Evolutionary conservation across 2,329 filamentous ascomycete genomes (phyloP).

Genomic region (Talaromyces sp.): DNA sequence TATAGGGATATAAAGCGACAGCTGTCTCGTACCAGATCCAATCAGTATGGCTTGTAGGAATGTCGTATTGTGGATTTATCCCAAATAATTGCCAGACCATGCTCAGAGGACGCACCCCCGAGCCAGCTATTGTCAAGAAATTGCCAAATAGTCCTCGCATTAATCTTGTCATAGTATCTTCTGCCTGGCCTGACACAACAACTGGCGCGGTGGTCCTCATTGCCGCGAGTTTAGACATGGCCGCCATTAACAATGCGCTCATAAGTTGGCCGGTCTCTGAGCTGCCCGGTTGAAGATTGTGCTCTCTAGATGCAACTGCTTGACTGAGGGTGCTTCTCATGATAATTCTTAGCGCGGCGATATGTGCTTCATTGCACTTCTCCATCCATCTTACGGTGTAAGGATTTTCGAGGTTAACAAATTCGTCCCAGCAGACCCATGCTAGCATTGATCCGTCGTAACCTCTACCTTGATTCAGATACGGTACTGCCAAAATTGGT

Average conservation of each 20-base stretch:
- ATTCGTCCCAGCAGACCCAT: conserved; percentile 31
- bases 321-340: conserved; percentile 15
- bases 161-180: conserved; percentile 26
- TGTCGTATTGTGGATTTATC: conserved; percentile 12
- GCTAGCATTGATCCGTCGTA: conserved; percentile 26
- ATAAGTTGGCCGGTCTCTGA: conserved; percentile 11
- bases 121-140: conserved; percentile 27
- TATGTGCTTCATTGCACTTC: conserved; percentile 18
- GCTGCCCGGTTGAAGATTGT: conserved; percentile 4
- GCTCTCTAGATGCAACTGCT: conserved; percentile 14
- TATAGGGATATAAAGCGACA: not conserved
- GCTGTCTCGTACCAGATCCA: not conserved
- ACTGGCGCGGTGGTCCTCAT: conserved; percentile 11
- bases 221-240: conserved; percentile 25
- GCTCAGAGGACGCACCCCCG: conserved; percentile 20
- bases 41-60: not conserved
- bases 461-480: conserved; percentile 6
- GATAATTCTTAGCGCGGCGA: conserved; percentile 9
- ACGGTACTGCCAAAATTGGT: conserved; percentile 12
- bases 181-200: conserved; percentile 5
- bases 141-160: conserved; percentile 30
- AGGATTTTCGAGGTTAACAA: conserved; percentile 27
- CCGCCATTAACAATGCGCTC: conserved; percentile 23
- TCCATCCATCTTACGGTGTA: conserved; percentile 29
- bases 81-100: conserved; percentile 17